Conservation (phyloP, 2,329 filamentous ascomycete genomes). For the Hypoxylon rubiginosum region DNA sequence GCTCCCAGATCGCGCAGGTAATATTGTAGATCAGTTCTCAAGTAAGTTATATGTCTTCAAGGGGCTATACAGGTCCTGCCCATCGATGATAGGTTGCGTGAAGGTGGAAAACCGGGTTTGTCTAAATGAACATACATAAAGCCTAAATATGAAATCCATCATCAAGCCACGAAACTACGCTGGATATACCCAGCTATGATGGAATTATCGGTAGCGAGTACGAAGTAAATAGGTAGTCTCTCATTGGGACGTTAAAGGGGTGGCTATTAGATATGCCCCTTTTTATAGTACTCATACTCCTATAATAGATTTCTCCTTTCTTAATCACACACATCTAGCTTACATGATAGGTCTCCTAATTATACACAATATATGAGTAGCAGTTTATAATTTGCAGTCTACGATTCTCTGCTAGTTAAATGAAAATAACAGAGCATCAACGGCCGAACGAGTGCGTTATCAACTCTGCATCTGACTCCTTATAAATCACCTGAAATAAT, state of each 20-base stretch:
- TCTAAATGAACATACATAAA: slow-evolving; percentile 1
- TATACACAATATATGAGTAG: no score
- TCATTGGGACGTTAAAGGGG: background rate
- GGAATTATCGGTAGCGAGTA: background rate
- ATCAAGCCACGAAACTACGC: background rate
- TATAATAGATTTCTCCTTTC: no score
- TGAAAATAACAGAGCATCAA: no score
- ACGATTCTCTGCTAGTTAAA: no score
- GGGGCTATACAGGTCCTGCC: background rate
- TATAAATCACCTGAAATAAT: no score
- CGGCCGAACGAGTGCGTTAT: no score
- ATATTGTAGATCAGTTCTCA: background rate
- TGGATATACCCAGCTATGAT: background rate
- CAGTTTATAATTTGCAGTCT: no score
- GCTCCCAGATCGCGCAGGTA: background rate
- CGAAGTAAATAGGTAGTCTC: background rate
- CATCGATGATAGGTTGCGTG: background rate
- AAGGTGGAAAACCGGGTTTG: background rate
- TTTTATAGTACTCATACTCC: no score
- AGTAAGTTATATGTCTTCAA: background rate
- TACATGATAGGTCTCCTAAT: no score
- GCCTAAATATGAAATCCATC: background rate
- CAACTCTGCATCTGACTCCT: no score
- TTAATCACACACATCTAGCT: no score
- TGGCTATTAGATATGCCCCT: background rate